Conservation (phyloP, 1,284 basidiomycete species). For the Naganishia sp. region DNA sequence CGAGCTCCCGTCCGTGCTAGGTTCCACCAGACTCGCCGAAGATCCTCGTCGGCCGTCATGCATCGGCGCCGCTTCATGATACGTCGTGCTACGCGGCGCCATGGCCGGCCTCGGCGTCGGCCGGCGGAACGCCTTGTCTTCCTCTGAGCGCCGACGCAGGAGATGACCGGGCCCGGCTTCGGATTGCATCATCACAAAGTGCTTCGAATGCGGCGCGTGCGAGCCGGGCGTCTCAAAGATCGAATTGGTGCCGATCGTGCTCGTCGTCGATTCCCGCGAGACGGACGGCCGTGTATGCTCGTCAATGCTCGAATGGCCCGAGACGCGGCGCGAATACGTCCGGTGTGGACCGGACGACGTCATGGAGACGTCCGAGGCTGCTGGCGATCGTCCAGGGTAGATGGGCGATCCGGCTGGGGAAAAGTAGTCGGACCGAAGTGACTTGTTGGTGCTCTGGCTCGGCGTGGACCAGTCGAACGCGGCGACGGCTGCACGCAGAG, state of each 20-base stretch:
- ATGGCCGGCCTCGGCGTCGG: slow-evolving; percentile 42
- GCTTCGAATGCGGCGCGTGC: slow-evolving; percentile 29
- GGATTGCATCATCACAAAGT: slow-evolving; percentile 26
- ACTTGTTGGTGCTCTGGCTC: slow-evolving; percentile 20
- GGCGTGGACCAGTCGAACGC: slow-evolving; percentile 28
- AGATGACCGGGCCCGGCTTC: slow-evolving; percentile 36
- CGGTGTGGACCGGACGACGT: slow-evolving; percentile 7
- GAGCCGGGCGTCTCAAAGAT: slow-evolving; percentile 22
- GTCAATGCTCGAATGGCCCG: not conserved
- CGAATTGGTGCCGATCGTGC: slow-evolving; percentile 26
- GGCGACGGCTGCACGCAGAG: slow-evolving; percentile 24
- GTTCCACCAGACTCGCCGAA: slow-evolving; percentile 17
- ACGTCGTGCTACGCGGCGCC: slow-evolving; percentile 48
- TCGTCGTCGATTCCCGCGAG: slow-evolving; percentile 41
- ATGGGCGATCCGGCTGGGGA: slow-evolving; percentile 27
- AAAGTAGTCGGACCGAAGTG: slow-evolving; percentile 32
- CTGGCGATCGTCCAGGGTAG: slow-evolving; percentile 24
- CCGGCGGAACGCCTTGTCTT: slow-evolving; percentile 40
- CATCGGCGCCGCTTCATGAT: slow-evolving; percentile 35
- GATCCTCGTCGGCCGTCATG: slow-evolving; percentile 11
- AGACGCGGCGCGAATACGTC: slow-evolving; percentile 20
- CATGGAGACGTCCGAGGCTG: slow-evolving; percentile 23
- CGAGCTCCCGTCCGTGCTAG: slow-evolving; percentile 26
- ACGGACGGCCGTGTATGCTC: slow-evolving; percentile 38
- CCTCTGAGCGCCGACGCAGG: slow-evolving; percentile 48